A percentile compares a stretch with the other conserved stretches of the same genome.
Conservation (phyloP, 768 basidiomycete species). For the Candolleomyces aberdarensis region DNA sequence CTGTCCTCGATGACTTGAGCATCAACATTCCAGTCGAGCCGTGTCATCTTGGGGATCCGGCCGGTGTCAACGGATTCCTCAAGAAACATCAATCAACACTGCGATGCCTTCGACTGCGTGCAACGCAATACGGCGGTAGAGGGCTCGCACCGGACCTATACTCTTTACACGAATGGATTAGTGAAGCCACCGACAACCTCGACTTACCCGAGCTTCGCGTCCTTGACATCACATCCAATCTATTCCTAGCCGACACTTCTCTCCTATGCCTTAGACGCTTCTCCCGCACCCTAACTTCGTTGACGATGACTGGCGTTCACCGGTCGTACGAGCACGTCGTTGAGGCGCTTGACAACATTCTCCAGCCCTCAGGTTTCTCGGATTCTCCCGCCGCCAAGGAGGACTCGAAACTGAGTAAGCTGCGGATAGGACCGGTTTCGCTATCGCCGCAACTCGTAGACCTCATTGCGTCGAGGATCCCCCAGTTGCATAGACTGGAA, state of each 20-base stretch:
- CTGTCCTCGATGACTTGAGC: slow-evolving; percentile 31
- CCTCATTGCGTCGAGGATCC: slow-evolving; percentile 35
- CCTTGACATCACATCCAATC: slow-evolving; percentile 33
- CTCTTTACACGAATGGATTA: slow-evolving; percentile 38
- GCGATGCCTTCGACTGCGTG: slow-evolving; percentile 36
- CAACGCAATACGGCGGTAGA: slow-evolving; percentile 37
- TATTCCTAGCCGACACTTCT: slow-evolving; percentile 36
- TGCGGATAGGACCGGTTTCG: slow-evolving; percentile 38
- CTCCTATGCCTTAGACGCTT: slow-evolving; percentile 32
- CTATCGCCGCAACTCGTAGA: slow-evolving; percentile 43
- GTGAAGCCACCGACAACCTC: slow-evolving; percentile 24
- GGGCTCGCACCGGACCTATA: slow-evolving; percentile 26
- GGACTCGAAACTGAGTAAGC: slow-evolving; percentile 20
- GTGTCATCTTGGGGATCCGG: slow-evolving; percentile 41
- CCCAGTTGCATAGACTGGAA: slow-evolving; percentile 31
- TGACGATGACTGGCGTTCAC: slow-evolving; percentile 39
- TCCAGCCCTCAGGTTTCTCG: background rate
- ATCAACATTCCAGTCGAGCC: slow-evolving; percentile 39
- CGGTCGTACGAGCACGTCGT: slow-evolving; percentile 34
- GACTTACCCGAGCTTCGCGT: slow-evolving; percentile 23
- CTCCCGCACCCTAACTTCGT: slow-evolving; percentile 27
- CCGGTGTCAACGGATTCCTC: slow-evolving; percentile 34
- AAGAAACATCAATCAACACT: slow-evolving; percentile 32
- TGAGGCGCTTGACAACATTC: slow-evolving; percentile 24
- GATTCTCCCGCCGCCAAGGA: slow-evolving; percentile 10